Percentiles rank a stretch among this genome's conserved stretches.
Evolutionary conservation across 2,329 filamentous ascomycete genomes (phyloP).

Genomic region (Colletotrichum lini): DNA sequence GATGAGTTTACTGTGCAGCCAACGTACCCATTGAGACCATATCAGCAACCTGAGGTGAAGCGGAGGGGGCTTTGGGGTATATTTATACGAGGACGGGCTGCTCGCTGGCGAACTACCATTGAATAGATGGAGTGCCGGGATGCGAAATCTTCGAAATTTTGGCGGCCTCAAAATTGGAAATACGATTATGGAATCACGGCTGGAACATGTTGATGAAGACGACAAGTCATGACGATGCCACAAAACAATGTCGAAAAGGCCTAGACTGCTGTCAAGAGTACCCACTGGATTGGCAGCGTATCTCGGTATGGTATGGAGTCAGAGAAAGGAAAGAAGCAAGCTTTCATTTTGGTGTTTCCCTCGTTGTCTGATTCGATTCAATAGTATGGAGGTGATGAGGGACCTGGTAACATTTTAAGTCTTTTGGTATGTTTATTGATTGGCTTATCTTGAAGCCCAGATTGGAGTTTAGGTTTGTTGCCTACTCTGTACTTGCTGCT

Average conservation of each 20-base stretch:
- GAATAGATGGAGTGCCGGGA: not conserved
- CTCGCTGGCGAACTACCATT: not conserved
- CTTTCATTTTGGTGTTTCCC: too few relatives aligned
- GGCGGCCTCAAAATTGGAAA: not conserved
- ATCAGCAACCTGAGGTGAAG: slow-evolving; percentile 10
- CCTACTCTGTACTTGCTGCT: not conserved
- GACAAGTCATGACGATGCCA: not conserved
- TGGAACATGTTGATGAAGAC: not conserved
- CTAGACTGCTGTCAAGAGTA: not conserved
- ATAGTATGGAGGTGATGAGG: not conserved
- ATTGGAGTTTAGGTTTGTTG: slow-evolving; percentile 1
- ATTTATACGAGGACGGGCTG: slow-evolving; percentile 14
- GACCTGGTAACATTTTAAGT: not conserved
- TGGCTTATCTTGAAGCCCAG: not conserved
- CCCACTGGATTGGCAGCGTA: not conserved
- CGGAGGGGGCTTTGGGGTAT: slow-evolving; percentile 33
- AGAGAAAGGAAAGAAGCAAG: not conserved
- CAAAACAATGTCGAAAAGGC: not conserved
- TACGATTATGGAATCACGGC: too few relatives aligned
- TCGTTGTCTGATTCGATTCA: too few relatives aligned
- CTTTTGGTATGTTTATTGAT: not conserved
- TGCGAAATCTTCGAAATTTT: too few relatives aligned
- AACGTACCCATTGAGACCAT: slow-evolving; percentile 38
- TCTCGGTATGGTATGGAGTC: not conserved
- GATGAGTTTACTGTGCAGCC: slow-evolving; percentile 17